A percentile compares a stretch with the other conserved stretches of the same genome.
Conservation (phyloP, 2,329 filamentous ascomycete genomes). For the Epichloe hybrida region DNA sequence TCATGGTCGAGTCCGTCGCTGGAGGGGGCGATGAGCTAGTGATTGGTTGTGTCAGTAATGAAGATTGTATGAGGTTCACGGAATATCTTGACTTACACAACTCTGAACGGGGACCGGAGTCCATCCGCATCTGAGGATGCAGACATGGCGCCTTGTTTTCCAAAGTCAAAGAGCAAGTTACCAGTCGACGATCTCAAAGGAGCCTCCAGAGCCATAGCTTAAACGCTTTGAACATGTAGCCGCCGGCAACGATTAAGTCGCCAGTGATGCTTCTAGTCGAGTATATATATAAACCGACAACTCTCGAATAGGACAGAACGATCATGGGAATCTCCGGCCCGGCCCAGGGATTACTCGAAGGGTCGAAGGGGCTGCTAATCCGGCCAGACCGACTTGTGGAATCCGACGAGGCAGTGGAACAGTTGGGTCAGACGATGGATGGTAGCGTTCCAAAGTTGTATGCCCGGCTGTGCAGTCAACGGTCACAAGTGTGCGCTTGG, state of each 20-base stretch:
- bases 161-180: conserved; percentile 24
- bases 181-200: conserved; percentile 50
- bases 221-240: background rate
- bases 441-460: background rate
- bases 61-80: background rate
- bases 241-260: background rate
- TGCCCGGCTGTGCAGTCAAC: conserved; percentile 1
- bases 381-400: background rate
- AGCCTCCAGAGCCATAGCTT: conserved; percentile 29
- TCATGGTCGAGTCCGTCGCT: conserved; percentile 30
- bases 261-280: background rate
- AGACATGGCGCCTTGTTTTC: conserved; percentile 39
- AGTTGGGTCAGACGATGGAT: conserved; percentile 1
- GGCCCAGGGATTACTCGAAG: conserved; percentile 5
- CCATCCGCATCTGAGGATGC: conserved; percentile 38
- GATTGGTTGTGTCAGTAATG: background rate
- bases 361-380: background rate
- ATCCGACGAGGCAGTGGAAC: background rate
- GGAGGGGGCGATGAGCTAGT: conserved; percentile 24
- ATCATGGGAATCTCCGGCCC: conserved; percentile 10
- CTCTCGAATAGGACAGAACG: background rate
- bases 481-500: background rate
- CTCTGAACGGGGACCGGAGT: conserved; percentile 33
- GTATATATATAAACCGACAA: background rate
- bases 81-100: conserved; percentile 29